Percentiles rank a stretch among this genome's conserved stretches.
These are phyloP conservation scores for Backusella luteola DNA, from an alignment of 192 early-diverging fungal species.

Conservation along the genomic window DNA sequence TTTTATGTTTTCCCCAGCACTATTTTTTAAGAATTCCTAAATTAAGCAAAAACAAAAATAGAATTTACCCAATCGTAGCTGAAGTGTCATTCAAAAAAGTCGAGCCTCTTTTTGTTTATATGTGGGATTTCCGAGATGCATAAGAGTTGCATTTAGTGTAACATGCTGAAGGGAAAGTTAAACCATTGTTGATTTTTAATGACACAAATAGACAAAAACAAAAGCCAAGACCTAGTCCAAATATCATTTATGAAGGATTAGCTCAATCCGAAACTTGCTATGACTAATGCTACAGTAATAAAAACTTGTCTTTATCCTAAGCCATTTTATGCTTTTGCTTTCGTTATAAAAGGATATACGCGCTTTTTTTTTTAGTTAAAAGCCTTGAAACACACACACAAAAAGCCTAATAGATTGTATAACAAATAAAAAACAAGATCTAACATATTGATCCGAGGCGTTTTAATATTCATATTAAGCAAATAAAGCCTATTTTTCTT, in stretches of 20 bases:
- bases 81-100: neutral
- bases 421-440: neutral
- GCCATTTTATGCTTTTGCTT: neutral
- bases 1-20: slow-evolving; percentile 4
- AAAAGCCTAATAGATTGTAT: neutral
- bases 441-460: slow-evolving; percentile 1
- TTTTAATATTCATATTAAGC: neutral
- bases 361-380: neutral
- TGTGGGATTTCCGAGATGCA: neutral
- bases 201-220: neutral
- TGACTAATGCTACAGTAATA: neutral
- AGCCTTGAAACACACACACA: neutral
- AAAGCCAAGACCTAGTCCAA: neutral
- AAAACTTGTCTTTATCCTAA: neutral
- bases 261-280: neutral
- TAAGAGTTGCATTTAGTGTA: neutral
- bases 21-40: slow-evolving; percentile 1
- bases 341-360: neutral
- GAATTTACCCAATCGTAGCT: neutral
- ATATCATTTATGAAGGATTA: neutral
- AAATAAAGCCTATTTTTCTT: neutral
- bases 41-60: neutral
- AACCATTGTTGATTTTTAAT: slow-evolving; percentile 9
- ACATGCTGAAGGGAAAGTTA: neutral
- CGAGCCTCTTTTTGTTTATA: neutral